Conservation (phyloP, 2,329 filamentous ascomycete species). For the Nothophoma quercina region DNA sequence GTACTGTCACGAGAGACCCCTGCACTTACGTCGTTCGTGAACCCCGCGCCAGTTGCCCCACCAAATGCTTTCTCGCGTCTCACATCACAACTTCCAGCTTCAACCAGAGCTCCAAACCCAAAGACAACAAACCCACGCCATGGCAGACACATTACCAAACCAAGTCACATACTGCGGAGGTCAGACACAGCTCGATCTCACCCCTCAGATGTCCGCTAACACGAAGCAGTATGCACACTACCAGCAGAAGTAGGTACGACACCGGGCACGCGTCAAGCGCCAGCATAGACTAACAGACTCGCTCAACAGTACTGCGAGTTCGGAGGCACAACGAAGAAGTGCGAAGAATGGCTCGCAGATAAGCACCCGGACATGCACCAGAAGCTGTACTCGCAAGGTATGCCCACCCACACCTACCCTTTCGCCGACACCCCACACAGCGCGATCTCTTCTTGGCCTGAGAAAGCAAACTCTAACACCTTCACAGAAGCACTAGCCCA, state of each 20-base stretch:
- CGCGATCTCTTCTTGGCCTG: too few relatives aligned
- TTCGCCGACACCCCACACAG: background rate
- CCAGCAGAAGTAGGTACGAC: conserved; percentile 70
- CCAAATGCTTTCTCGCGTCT: conserved; percentile 23
- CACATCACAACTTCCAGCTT: conserved; percentile 16
- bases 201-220: conserved; percentile 26
- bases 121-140: conserved; percentile 15
- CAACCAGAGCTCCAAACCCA: conserved; percentile 2
- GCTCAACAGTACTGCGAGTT: conserved; percentile 91
- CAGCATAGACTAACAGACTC: conserved; percentile 17
- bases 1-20: conserved; percentile 4
- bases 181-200: conserved; percentile 44
- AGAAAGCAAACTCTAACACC: background rate
- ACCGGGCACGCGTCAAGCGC: conserved; percentile 17
- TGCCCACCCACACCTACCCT: conserved; percentile 20
- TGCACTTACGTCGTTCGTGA: too few relatives aligned
- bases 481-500: conserved; percentile 71
- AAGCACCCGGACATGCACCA: conserved; percentile 77
- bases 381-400: conserved; percentile 86
- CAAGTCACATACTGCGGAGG: conserved; percentile 69
- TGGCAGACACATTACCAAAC: conserved; percentile 56
- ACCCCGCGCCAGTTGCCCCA: too few relatives aligned
- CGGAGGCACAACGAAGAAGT: conserved; percentile 94
- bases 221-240: conserved; percentile 65
- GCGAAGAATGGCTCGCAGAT: conserved; percentile 90